Conservation (phyloP, 805 yeast genomes). For the Barnettozyma pratensis region DNA sequence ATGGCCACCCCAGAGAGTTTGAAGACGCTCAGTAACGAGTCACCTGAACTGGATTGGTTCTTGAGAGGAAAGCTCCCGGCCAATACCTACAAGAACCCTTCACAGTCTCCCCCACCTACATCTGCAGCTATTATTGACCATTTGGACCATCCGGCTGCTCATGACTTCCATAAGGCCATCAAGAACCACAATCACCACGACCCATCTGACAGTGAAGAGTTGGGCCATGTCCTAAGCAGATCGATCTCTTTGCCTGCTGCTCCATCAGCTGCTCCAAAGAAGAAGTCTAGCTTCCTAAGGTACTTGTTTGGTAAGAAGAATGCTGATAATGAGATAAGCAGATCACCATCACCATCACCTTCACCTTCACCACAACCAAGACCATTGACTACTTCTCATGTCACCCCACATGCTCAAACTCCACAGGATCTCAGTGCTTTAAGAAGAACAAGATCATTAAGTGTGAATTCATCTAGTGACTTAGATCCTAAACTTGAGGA, state of each 20-base stretch:
- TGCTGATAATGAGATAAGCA: conserved; percentile 3
- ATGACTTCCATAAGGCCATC: conserved; percentile 6
- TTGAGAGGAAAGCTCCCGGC: conserved; percentile 30
- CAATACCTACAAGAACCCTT: conserved; percentile 6
- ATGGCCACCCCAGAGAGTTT: not conserved
- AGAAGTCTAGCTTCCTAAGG: conserved; percentile 33
- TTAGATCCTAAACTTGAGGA: conserved; percentile 43
- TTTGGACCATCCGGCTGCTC: not conserved
- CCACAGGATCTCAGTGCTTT: not conserved
- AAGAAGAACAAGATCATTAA: conserved; percentile 14
- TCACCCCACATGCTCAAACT: conserved; percentile 1
- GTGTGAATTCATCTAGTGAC: conserved; percentile 13
- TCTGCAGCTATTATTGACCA: not conserved
- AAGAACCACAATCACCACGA: not conserved
- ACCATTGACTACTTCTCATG: conserved; percentile 2
- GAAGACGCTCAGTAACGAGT: not conserved
- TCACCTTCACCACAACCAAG: conserved; percentile 14
- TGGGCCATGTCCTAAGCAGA: conserved; percentile 19
- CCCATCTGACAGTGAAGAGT: conserved; percentile 1
- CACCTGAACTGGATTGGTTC: conserved; percentile 46
- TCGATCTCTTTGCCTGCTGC: conserved; percentile 29
- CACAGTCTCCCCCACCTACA: conserved; percentile 4
- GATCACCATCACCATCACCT: conserved; percentile 1
- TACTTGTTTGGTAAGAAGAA: conserved; percentile 28
- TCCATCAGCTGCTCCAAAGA: conserved; percentile 10